phyloP scores from a whole-genome alignment of 352 stramenopile species.

The Blastocystis sp. region DNA sequence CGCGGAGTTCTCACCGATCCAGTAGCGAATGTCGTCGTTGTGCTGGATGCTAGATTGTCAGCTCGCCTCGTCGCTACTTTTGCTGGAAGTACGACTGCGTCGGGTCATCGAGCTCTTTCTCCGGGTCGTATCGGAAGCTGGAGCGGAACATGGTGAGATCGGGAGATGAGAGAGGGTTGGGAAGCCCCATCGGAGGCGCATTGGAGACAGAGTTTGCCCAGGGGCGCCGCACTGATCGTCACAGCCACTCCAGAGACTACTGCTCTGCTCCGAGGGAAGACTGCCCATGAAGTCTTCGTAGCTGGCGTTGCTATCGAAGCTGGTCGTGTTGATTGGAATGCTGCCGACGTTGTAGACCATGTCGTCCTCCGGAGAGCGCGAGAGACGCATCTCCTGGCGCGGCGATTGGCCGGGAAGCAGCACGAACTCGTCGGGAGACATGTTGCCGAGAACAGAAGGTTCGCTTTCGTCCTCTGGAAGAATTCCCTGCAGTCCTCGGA shows the following conservation, averaged over 20 bases:
- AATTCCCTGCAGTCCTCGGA: neutral
- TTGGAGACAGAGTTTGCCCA: neutral
- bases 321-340: neutral
- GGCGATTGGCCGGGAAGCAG: neutral
- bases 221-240: neutral
- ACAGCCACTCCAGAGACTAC: neutral
- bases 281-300: neutral
- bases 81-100: neutral
- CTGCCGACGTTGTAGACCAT: neutral
- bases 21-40: constrained; percentile 40
- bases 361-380: neutral
- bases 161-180: neutral
- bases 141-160: neutral
- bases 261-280: neutral
- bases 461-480: constrained; percentile 13
- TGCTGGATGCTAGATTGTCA: neutral
- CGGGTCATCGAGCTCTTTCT: neutral
- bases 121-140: neutral
- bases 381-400: neutral
- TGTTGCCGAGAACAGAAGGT: neutral
- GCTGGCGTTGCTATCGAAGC: neutral
- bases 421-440: neutral
- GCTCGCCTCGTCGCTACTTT: neutral
- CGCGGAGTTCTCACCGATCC: neutral
- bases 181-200: neutral